phyloP scores from a whole-genome alignment of 2,329 filamentous ascomycete genomes.

The Metarhizium robertsii region DNA sequence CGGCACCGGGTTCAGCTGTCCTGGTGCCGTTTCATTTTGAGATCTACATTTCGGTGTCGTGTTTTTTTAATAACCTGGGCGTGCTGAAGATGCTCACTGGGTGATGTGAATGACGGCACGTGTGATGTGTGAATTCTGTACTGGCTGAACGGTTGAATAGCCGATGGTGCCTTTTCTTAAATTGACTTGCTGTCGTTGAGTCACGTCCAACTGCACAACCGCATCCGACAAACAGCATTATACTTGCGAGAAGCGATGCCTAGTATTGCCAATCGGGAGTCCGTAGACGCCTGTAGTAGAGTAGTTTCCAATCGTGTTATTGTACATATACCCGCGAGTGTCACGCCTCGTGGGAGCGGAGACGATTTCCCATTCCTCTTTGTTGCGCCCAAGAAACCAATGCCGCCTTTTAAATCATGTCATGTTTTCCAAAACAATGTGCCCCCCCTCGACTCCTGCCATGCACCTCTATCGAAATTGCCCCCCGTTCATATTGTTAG shows the following conservation, averaged over 20 bases:
- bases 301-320: slow-evolving; percentile 8
- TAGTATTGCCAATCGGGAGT: not conserved
- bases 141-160: not conserved
- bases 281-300: not conserved
- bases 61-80: not conserved
- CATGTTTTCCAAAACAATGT: not conserved
- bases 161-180: not conserved
- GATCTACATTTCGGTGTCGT: slow-evolving; percentile 38
- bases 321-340: slow-evolving; percentile 13
- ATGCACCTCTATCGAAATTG: slow-evolving; percentile 5
- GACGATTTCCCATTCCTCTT: not conserved
- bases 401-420: not conserved
- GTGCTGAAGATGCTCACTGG: not conserved
- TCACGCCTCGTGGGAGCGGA: not conserved
- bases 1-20: slow-evolving; percentile 39
- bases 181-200: not conserved
- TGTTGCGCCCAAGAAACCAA: not conserved
- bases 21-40: slow-evolving; percentile 48
- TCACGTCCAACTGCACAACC: not conserved
- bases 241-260: not conserved
- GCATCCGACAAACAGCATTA: not conserved
- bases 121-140: not conserved
- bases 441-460: not conserved
- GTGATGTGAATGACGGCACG: no score
- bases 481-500: slow-evolving; percentile 1